Evolutionary conservation across 2,329 filamentous ascomycete genomes (phyloP).

Genomic region (Dactylellina cionopaga): DNA sequence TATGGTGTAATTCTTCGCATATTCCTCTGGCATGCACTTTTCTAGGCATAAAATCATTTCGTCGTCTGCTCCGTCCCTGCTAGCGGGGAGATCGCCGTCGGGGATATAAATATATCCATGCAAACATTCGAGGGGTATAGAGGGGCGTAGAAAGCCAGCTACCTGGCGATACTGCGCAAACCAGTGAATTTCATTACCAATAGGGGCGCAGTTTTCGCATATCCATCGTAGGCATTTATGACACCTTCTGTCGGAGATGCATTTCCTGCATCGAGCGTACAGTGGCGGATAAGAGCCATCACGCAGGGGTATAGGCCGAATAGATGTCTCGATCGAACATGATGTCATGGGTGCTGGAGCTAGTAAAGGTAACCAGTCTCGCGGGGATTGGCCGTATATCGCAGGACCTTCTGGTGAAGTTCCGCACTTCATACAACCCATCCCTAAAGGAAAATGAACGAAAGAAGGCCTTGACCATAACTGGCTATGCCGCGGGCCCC

Average conservation of each 20-base stretch:
- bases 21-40: constrained; percentile 24
- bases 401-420: constrained; percentile 36
- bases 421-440: constrained; percentile 33
- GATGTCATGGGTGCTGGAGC: constrained; percentile 9
- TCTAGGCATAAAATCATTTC: constrained; percentile 6
- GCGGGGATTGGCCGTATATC: constrained; percentile 22
- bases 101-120: too few species aligned
- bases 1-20: constrained; percentile 8
- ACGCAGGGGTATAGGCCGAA: background rate
- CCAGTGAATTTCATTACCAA: background rate
- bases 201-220: constrained; percentile 27
- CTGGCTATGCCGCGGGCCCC: constrained; percentile 14
- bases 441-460: constrained; percentile 4
- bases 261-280: constrained; percentile 6
- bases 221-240: constrained; percentile 12
- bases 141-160: too few species aligned
- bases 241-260: background rate
- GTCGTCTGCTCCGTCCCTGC: background rate
- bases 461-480: background rate
- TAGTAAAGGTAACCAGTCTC: constrained; percentile 14
- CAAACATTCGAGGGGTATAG: too few species aligned
- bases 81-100: too few species aligned
- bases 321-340: background rate
- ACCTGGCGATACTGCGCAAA: constrained; percentile 1
- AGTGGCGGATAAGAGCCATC: constrained; percentile 27